Percentiles rank a stretch among this genome's conserved stretches.
These are phyloP conservation scores for Pyrenochaeta sp. DNA, from an alignment of 2,329 filamentous ascomycete species.

Conservation along the genomic window DNA sequence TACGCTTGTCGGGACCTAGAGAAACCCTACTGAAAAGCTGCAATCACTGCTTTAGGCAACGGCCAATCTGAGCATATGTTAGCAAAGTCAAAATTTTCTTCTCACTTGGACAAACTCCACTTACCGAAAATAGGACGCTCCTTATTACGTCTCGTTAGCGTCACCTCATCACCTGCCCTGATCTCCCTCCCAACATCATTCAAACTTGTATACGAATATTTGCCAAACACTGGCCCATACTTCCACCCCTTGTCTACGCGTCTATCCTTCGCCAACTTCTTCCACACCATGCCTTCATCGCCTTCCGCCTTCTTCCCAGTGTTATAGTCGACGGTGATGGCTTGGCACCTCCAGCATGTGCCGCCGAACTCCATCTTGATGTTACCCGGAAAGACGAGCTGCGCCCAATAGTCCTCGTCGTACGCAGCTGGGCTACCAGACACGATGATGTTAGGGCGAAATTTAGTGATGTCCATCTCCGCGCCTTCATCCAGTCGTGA, in stretches of 20 bases:
- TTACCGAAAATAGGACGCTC: constrained; percentile 13
- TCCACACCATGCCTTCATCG: constrained; percentile 69
- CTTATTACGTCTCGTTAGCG: constrained; percentile 11
- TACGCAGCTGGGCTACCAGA: constrained; percentile 65
- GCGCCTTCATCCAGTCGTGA: constrained; percentile 58
- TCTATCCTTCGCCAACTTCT: constrained; percentile 74
- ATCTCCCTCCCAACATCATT: constrained; percentile 11
- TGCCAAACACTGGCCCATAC: constrained; percentile 75
- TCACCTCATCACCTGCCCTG: constrained; percentile 7
- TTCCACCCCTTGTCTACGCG: constrained; percentile 72
- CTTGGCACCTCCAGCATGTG: constrained; percentile 74
- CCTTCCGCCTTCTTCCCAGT: constrained; percentile 68
- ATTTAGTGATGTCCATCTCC: constrained; percentile 71
- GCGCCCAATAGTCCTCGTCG: constrained; percentile 78
- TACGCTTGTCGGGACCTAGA: neutral
- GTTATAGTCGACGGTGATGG: constrained; percentile 75
- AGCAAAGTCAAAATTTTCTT: neutral
- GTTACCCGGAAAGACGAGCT: constrained; percentile 58
- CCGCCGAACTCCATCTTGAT: constrained; percentile 35
- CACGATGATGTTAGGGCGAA: constrained; percentile 77
- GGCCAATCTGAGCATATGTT: neutral
- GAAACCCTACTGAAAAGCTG: neutral
- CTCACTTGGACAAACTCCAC: neutral
- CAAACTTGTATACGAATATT: constrained; percentile 15
- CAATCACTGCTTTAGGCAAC: neutral